phyloP scores from a whole-genome alignment of 306 rosid species.

The Rosa rugosa region DNA sequence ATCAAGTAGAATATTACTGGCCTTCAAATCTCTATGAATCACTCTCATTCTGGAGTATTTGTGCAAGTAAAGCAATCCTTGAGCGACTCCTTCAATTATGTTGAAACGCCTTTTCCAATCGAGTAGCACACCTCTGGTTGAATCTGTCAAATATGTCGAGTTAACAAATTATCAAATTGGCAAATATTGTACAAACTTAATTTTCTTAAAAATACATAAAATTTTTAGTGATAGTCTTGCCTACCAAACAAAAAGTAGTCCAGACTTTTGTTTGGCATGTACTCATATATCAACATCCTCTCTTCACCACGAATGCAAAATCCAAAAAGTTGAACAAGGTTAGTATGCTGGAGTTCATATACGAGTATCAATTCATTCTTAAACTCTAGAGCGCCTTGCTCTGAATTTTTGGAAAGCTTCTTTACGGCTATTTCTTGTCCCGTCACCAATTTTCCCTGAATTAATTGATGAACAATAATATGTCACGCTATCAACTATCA shows the following conservation, averaged over 20 bases:
- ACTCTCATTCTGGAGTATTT: slow-evolving; percentile 3
- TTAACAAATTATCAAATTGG: not conserved
- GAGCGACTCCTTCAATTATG: slow-evolving; percentile 12
- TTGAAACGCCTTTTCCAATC: not conserved
- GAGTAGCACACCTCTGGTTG: not conserved
- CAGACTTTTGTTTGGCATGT: slow-evolving; percentile 17
- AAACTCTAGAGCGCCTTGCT: slow-evolving; percentile 11
- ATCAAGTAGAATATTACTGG: slow-evolving; percentile 20
- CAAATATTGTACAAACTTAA: not conserved
- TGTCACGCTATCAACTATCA: not conserved
- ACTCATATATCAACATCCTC: slow-evolving; percentile 19
- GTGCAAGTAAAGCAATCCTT: slow-evolving; percentile 17
- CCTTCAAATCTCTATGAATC: slow-evolving; percentile 11
- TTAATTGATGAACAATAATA: not conserved
- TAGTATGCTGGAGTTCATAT: slow-evolving; percentile 9
- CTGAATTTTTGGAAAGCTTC: slow-evolving; percentile 27
- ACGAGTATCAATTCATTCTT: slow-evolving; percentile 13
- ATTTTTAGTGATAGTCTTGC: not conserved
- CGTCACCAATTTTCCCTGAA: slow-evolving; percentile 25
- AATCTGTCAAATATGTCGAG: not conserved
- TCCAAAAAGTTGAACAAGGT: slow-evolving; percentile 14
- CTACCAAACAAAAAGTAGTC: slow-evolving; percentile 5
- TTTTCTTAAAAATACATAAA: not conserved
- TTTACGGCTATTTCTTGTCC: slow-evolving; percentile 38
- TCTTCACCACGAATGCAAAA: slow-evolving; percentile 10